These are phyloP conservation scores for Aspergillus sp. DNA, from an alignment of 2,329 filamentous ascomycete species.

Conservation along the genomic window DNA sequence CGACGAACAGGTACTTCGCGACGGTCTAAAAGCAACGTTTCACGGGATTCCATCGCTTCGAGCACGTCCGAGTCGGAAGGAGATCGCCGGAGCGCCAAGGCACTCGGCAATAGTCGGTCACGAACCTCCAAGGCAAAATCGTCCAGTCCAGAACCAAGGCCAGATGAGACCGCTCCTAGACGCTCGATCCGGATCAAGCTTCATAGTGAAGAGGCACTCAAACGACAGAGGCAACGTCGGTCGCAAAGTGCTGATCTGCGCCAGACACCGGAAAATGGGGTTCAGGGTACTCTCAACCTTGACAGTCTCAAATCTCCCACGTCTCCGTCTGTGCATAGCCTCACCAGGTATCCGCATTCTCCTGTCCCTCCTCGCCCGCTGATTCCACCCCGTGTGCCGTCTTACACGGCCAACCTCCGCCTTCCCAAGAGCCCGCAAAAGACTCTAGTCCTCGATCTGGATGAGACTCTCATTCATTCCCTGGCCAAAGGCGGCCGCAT, in stretches of 20 bases:
- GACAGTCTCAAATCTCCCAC: conserved; percentile 92
- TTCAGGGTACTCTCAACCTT: conserved; percentile 59
- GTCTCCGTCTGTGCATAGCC: conserved; percentile 67
- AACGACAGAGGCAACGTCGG: conserved; percentile 61
- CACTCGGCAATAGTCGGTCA: conserved; percentile 25
- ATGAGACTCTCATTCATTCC: conserved; percentile 97
- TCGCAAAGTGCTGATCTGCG: conserved; percentile 35
- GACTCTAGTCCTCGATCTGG: conserved; percentile 90
- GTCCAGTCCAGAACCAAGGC: conserved; percentile 22
- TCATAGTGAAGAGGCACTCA: conserved; percentile 73
- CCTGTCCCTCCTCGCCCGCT: conserved; percentile 87
- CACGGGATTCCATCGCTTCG: conserved; percentile 50
- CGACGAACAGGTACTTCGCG: conserved; percentile 33
- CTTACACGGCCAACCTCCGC: conserved; percentile 64
- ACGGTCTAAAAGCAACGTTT: conserved; percentile 34
- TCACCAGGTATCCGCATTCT: conserved; percentile 88
- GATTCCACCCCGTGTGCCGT: conserved; percentile 84
- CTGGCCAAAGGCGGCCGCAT: conserved; percentile 95
- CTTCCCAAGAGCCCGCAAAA: conserved; percentile 67
- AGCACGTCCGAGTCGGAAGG: conserved; percentile 59
- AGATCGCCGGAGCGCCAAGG: conserved; percentile 35
- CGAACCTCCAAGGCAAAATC: conserved; percentile 32
- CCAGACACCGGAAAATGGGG: conserved; percentile 27
- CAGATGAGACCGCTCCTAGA: conserved; percentile 68
- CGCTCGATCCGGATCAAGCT: conserved; percentile 90